phyloP scores from a whole-genome alignment of 148 eudicot species.

The Camellia japonica region DNA sequence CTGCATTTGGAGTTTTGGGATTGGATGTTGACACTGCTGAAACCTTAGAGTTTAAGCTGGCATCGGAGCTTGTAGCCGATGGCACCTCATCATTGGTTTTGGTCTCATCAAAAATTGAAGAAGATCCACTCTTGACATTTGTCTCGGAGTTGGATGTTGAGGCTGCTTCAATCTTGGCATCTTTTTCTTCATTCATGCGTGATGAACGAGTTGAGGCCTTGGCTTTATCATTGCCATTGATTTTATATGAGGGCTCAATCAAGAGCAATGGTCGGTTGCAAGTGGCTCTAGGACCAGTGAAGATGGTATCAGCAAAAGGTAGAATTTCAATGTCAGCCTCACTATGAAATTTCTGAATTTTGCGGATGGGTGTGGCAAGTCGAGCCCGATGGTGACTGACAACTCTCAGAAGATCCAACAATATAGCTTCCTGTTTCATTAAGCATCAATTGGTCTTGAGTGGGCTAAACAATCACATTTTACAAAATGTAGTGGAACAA shows the following conservation, averaged over 20 bases:
- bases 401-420: constrained; percentile 84
- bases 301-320: constrained; percentile 52
- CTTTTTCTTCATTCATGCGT: constrained; percentile 34
- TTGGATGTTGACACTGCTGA: constrained; percentile 18
- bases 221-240: constrained; percentile 60
- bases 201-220: constrained; percentile 43
- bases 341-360: constrained; percentile 47
- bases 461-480: not conserved
- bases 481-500: not conserved
- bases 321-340: constrained; percentile 53
- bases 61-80: constrained; percentile 23
- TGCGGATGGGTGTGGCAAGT: constrained; percentile 83
- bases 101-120: constrained; percentile 15
- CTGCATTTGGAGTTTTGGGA: not conserved
- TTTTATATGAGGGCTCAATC: constrained; percentile 60
- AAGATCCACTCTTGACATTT: constrained; percentile 27
- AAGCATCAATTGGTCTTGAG: not conserved
- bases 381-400: constrained; percentile 75
- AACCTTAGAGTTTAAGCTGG: constrained; percentile 24
- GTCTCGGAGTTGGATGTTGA: constrained; percentile 24
- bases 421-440: constrained; percentile 60
- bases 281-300: constrained; percentile 42
- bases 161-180: constrained; percentile 30
- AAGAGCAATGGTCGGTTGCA: constrained; percentile 50
- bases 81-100: constrained; percentile 18